Evolutionary conservation across 2,329 filamentous ascomycete species (phyloP), one percentile per base, ranked within the genome.

Genomic region (Alternaria longipes): DNA sequence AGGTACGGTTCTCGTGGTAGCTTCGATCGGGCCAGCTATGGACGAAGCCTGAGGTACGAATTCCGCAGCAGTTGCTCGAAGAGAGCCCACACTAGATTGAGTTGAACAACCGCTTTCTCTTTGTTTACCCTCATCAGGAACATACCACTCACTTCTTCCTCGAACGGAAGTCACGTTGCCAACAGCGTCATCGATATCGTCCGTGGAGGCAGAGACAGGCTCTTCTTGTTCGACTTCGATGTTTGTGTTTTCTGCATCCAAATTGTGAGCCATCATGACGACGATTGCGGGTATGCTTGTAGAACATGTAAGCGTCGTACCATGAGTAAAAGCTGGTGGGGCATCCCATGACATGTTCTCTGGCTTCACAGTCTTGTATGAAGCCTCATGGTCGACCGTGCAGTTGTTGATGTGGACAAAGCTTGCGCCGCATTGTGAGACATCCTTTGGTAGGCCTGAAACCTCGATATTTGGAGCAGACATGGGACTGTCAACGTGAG

Each of bases 11-110:
- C 49, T 42, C 11, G 57, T 11, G 5, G 5, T 16, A n/a, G 5
- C 44, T 22, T n/a, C 22, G 24, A 38, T 24, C 26, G 28, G 24
- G 7, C 36, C 18, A 11, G 41, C 22, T 18, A 24, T 14, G 22
- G 36, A 9, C 5, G 18, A 22, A 28, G 45, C 36, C 9, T 62
- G 59, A 34, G 75, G 75, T 36, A 76, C 58, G 28, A 78, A 78
- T 18, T 70, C 73, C 7, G 67, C 59, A 4, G 75, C 76, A 34
- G 74, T 77, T 12, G 76, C 66, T 34, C 76, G 71, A 20, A 78
- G 62, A 22, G 74, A 75, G 9, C 56, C 32, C 24, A 53, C 34
- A 56, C 58, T 70, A 26, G 68, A 69, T 20, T 60, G 61, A 16
- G 54, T 50, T n/a, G 68, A 72, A 20, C 49, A 18, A 30, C 65